A percentile compares a stretch with the other conserved stretches of the same genome.
phyloP scores from a whole-genome alignment of 768 basidiomycete species.

The Rhizopogon sp. region DNA sequence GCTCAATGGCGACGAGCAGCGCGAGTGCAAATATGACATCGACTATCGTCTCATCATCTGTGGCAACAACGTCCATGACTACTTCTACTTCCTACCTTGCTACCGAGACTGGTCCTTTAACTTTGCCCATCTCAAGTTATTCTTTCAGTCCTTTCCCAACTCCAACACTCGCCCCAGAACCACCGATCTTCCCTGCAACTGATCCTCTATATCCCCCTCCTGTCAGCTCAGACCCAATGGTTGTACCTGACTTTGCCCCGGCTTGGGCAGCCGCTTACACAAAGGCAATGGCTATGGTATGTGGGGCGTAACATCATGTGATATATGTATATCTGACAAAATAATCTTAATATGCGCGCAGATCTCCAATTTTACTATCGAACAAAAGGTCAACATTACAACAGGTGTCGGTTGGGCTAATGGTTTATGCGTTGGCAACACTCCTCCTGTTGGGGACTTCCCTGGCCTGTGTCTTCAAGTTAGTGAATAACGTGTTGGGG shows the following conservation, averaged over 20 bases:
- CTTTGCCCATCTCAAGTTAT: constrained; percentile 35
- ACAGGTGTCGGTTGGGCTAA: constrained; percentile 51
- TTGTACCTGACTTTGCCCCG: constrained; percentile 41
- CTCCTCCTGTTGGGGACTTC: constrained; percentile 45
- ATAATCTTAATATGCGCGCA: constrained; percentile 9
- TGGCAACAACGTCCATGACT: constrained; percentile 3
- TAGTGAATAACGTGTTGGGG: constrained; percentile 1
- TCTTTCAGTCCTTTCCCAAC: constrained; percentile 58
- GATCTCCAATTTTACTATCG: constrained; percentile 47
- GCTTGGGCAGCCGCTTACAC: constrained; percentile 57
- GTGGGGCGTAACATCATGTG: constrained; percentile 7
- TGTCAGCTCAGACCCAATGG: constrained; percentile 31
- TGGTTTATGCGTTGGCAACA: constrained; percentile 72
- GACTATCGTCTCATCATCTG: not conserved
- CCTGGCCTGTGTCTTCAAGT: constrained; percentile 74
- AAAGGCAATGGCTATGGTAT: constrained; percentile 53
- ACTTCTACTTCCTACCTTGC: constrained; percentile 5
- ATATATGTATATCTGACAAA: not conserved
- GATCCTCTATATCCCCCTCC: constrained; percentile 56
- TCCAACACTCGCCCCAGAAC: constrained; percentile 49
- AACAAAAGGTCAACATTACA: constrained; percentile 59
- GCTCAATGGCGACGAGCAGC: not conserved
- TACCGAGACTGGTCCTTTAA: constrained; percentile 19
- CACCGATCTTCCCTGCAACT: constrained; percentile 47
- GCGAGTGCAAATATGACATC: not conserved